Percentiles rank a stretch among this genome's conserved stretches.
These are phyloP conservation scores for Triticum monococcum DNA, from an alignment of 176 grass and related monocot species.

Conservation along the genomic window DNA sequence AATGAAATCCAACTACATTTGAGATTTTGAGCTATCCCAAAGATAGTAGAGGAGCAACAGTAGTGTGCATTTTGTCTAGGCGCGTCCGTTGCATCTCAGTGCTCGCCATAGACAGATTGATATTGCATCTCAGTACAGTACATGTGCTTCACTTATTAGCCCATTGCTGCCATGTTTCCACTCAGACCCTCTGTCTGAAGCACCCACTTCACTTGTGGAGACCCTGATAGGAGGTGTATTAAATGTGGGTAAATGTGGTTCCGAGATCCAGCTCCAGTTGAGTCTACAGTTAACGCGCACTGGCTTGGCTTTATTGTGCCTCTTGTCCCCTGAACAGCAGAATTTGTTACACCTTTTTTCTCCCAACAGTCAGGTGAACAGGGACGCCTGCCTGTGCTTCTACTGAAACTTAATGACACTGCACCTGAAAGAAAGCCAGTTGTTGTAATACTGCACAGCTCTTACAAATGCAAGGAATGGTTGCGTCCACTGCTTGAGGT, in stretches of 20 bases:
- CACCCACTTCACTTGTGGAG: neutral
- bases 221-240: neutral
- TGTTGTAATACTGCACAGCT: conserved; percentile 88
- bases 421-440: conserved; percentile 61
- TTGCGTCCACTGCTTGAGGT: conserved; percentile 84
- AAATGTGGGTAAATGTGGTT: neutral
- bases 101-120: neutral
- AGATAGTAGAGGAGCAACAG: neutral
- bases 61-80: neutral
- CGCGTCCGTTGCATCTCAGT: neutral
- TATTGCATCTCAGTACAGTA: neutral
- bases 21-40: neutral
- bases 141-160: neutral
- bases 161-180: neutral
- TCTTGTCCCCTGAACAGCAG: conserved; percentile 16
- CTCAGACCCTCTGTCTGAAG: neutral
- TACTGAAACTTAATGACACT: conserved; percentile 62
- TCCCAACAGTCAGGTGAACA: conserved; percentile 60
- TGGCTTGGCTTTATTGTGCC: conserved; percentile 12
- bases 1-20: neutral
- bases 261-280: conserved; percentile 3
- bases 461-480: conserved; percentile 98
- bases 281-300: neutral
- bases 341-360: neutral
- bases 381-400: conserved; percentile 73